Percentiles rank a stretch among this genome's conserved stretches.
Conservation (phyloP, 441 rosid species). For the Melastoma candidum region DNA sequence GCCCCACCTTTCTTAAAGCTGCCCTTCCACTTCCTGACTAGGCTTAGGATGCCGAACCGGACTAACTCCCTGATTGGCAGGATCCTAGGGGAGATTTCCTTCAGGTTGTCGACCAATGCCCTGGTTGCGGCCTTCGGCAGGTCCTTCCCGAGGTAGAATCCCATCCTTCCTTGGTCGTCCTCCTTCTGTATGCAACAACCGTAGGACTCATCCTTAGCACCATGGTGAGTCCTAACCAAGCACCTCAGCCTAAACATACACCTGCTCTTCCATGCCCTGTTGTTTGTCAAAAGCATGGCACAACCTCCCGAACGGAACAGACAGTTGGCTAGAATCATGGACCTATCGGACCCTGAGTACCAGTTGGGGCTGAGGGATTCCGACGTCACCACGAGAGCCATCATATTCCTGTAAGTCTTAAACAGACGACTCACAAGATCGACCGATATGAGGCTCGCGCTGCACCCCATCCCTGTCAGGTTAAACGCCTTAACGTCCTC, state of each 20-base stretch:
- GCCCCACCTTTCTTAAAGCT: neutral
- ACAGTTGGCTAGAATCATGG: constrained; percentile 85
- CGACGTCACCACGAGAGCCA: constrained; percentile 59
- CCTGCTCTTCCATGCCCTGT: constrained; percentile 29
- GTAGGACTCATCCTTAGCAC: constrained; percentile 63
- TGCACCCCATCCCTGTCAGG: constrained; percentile 88
- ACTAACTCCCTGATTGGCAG: constrained; percentile 60
- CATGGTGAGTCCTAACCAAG: constrained; percentile 83
- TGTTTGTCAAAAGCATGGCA: constrained; percentile 67
- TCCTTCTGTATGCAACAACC: constrained; percentile 57
- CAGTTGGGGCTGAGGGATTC: constrained; percentile 78
- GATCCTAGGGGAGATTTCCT: constrained; percentile 56
- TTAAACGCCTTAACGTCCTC: constrained; percentile 60
- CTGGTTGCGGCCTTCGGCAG: constrained; percentile 78
- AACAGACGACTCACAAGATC: constrained; percentile 55
- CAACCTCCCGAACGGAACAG: constrained; percentile 81
- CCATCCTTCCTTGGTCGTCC: constrained; percentile 54
- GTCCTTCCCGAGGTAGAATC: constrained; percentile 51
- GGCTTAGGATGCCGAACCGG: constrained; percentile 30
- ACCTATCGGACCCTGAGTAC: constrained; percentile 67
- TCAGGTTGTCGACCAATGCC: constrained; percentile 60
- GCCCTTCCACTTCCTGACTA: constrained; percentile 21
- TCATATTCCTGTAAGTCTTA: constrained; percentile 32
- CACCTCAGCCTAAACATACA: constrained; percentile 67
- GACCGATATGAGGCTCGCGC: constrained; percentile 75